Base-by-base conservation (phyloP, 1,284 basidiomycete species). In the Microbotryum intermedium region DNA sequence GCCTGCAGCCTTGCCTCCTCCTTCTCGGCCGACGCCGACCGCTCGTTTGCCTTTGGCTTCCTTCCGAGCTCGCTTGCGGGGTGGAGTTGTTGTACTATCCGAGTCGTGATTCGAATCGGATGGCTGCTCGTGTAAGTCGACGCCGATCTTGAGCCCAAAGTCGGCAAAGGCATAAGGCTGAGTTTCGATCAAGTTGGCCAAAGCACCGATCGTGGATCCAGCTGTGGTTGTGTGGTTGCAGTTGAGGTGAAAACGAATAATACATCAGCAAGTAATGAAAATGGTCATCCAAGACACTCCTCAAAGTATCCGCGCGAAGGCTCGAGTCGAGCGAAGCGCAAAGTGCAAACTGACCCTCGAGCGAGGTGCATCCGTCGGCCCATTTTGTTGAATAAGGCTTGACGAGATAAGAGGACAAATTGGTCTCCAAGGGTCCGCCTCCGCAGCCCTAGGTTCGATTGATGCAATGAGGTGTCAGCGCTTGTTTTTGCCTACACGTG, bases 381-480 rank as follows among this genome's bases (percentile, higher is more conserved):
- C 75, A 76, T 3, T 61, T 34, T 4, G 55, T 50, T 30, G 68
- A 58, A 18, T 68, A 70, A 0, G 76, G 71, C 60, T 77, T 77
- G 67, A 77, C 64, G 21, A 76, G 62, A 61, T 75, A 77, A 50
- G 71, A 73, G 7, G 72, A 74, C 43, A 76, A 71, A 55, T 77
- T 73, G 13, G 67, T 71, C 61, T 76, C 76, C 23, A 75, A 55
- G 1, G 76, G 76, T 16, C 76, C 76, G 2, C 76, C 76, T n/a
- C 76, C 76, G 4, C 73, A 74, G 18, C 76, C 76, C 49, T 76
- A 69, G 53, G 52, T 53, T 29, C 64, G 52, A 20, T 68, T 50
- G n/a, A 58, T 57, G 50, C 61, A 67, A 2, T 26, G 43, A 46
- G n/a, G 29, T 28, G 11, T 53, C 44, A 29, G 21, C 23, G 30